phyloP scores from a whole-genome alignment of 2,329 filamentous ascomycete genomes.

The Trichoderma pleuroti region DNA sequence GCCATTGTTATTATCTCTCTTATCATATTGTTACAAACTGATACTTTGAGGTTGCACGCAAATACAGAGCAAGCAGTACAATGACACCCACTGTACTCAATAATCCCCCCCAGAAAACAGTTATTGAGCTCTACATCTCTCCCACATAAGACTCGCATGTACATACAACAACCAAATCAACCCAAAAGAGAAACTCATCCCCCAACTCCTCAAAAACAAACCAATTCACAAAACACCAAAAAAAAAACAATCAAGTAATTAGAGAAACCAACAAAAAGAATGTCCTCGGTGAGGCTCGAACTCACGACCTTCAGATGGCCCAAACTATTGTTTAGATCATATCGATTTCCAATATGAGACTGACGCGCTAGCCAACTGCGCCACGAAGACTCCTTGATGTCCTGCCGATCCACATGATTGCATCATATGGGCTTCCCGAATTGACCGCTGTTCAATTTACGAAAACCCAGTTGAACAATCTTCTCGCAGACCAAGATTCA shows the following conservation, averaged over 20 bases:
- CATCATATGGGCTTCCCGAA: background rate
- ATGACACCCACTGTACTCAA: accelerated
- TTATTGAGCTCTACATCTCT: background rate
- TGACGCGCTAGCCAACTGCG: constrained; percentile 19
- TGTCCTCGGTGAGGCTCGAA: constrained; percentile 48
- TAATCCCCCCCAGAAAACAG: background rate
- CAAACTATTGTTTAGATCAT: constrained; percentile 28
- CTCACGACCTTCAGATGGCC: constrained; percentile 46
- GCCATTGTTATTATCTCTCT: background rate
- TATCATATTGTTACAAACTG: background rate
- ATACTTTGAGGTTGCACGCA: background rate
- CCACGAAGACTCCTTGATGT: constrained; percentile 17
- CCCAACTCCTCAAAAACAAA: background rate
- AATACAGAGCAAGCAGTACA: no score
- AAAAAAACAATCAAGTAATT: background rate
- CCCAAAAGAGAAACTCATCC: background rate
- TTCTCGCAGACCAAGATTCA: background rate
- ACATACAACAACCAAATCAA: background rate
- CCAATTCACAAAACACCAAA: background rate
- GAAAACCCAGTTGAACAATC: background rate
- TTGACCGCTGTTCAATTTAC: no score
- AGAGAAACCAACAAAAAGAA: background rate
- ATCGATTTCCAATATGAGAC: constrained; percentile 19
- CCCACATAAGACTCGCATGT: background rate
- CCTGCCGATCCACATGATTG: background rate